A percentile compares a stretch with the other conserved stretches of the same genome.
Evolutionary conservation across 2,329 filamentous ascomycete species (phyloP).

Genomic region (Penicillium sclerotigenum): DNA sequence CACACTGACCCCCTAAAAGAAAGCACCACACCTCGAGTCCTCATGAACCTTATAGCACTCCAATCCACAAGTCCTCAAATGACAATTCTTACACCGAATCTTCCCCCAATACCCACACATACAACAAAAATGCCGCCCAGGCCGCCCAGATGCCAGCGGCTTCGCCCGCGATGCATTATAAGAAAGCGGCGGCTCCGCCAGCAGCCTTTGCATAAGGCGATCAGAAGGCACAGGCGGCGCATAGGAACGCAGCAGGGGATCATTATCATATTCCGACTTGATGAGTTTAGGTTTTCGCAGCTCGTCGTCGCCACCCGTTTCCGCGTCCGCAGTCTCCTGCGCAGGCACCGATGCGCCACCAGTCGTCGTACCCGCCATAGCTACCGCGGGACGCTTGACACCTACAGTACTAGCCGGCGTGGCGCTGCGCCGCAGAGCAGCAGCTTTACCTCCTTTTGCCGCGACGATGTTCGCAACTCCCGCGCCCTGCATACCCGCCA

Average conservation of each 20-base stretch:
- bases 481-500: background rate
- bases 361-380: background rate
- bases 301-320: constrained; percentile 12
- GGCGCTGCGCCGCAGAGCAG: constrained; percentile 25
- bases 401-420: constrained; percentile 24
- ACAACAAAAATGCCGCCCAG: constrained; percentile 45
- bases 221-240: constrained; percentile 45
- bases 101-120: constrained; percentile 53
- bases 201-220: constrained; percentile 44
- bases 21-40: constrained; percentile 46
- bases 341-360: constrained; percentile 13
- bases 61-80: constrained; percentile 46
- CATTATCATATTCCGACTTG: constrained; percentile 39
- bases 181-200: constrained; percentile 47
- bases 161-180: constrained; percentile 47
- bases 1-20: constrained; percentile 27
- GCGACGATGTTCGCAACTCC: constrained; percentile 3
- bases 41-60: constrained; percentile 49
- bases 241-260: constrained; percentile 44
- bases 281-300: constrained; percentile 26
- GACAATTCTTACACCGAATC: constrained; percentile 48
- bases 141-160: constrained; percentile 31
- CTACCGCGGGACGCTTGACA: constrained; percentile 21
- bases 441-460: constrained; percentile 10
- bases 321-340: constrained; percentile 13